Conservation (phyloP, 176 grass and related monocot species). For the Carex myosuroides region DNA sequence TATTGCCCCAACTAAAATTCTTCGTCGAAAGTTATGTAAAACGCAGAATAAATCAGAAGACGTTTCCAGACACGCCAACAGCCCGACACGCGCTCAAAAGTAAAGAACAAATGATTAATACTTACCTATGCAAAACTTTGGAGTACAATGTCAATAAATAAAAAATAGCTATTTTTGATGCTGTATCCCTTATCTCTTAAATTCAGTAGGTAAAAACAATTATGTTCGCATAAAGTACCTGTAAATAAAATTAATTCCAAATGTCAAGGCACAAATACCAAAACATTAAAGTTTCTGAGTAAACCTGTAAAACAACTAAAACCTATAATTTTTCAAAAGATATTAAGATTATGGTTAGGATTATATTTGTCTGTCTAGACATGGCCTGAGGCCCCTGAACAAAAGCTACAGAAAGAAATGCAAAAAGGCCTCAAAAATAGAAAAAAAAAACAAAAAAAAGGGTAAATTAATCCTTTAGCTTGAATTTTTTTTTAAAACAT, state of each 20-base stretch:
- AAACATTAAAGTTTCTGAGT: not conserved
- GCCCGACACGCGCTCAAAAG: too few species aligned
- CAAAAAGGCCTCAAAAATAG: not conserved
- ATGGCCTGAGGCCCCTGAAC: constrained; percentile 8
- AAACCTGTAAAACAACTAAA: not conserved
- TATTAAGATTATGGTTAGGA: constrained; percentile 3
- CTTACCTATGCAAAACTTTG: too few species aligned
- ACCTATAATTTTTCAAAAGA: constrained; percentile 9
- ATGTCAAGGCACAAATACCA: not conserved
- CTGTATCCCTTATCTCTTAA: not conserved
- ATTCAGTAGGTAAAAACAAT: not conserved
- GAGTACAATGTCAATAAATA: not conserved
- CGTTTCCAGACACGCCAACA: too few species aligned
- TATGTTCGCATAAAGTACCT: not conserved
- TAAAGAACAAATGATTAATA: not conserved
- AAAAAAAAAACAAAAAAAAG: not conserved
- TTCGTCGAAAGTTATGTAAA: not conserved
- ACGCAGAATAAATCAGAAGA: too few species aligned
- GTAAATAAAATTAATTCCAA: not conserved
- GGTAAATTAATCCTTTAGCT: too few species aligned
- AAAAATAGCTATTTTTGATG: not conserved
- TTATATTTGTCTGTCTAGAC: constrained; percentile 16
- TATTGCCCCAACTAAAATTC: too few species aligned
- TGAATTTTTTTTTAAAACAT: too few species aligned
- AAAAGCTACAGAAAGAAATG: not conserved